phyloP scores from a whole-genome alignment of 208 protist species.

The Crithidia fasciculata region DNA sequence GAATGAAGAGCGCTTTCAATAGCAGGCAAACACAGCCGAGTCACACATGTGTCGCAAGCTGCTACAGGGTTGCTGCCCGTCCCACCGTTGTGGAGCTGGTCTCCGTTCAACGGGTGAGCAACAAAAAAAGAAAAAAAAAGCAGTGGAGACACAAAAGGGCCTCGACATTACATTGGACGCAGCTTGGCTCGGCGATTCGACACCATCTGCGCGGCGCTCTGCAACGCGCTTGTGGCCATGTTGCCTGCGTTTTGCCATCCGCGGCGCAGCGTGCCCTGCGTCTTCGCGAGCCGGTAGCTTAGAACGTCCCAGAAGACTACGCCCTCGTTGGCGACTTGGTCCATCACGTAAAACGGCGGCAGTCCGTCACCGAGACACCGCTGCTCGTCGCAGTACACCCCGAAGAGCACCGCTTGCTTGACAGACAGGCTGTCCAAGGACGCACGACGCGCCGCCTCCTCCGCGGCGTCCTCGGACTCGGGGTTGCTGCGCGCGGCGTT shows the following conservation, averaged over 20 bases:
- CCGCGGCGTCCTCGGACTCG: slow-evolving; percentile 9
- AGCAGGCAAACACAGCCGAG: too few species aligned
- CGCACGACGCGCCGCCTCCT: slow-evolving; percentile 2
- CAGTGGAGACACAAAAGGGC: background rate
- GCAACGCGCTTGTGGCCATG: slow-evolving; percentile 16
- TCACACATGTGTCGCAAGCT: too few species aligned
- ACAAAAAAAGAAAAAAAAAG: background rate
- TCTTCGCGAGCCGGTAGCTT: slow-evolving; percentile 26
- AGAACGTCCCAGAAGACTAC: slow-evolving; percentile 29
- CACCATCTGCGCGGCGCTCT: slow-evolving; percentile 24
- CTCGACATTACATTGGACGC: background rate
- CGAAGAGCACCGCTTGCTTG: slow-evolving; percentile 40
- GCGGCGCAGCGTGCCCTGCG: slow-evolving; percentile 20
- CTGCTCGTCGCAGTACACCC: slow-evolving; percentile 28
- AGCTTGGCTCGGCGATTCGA: slow-evolving; percentile 1
- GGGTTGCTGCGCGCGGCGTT: background rate
- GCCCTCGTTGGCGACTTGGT: slow-evolving; percentile 17
- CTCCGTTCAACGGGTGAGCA: too few species aligned
- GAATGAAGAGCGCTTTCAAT: too few species aligned
- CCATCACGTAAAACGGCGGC: slow-evolving; percentile 32
- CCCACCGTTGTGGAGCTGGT: too few species aligned
- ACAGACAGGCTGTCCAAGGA: slow-evolving; percentile 19
- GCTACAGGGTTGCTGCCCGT: too few species aligned
- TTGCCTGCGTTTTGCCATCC: slow-evolving; percentile 32
- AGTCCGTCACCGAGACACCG: slow-evolving; percentile 31